Conservation (phyloP, 2,329 filamentous ascomycete genomes). For the Ophiostoma pallidulum region DNA sequence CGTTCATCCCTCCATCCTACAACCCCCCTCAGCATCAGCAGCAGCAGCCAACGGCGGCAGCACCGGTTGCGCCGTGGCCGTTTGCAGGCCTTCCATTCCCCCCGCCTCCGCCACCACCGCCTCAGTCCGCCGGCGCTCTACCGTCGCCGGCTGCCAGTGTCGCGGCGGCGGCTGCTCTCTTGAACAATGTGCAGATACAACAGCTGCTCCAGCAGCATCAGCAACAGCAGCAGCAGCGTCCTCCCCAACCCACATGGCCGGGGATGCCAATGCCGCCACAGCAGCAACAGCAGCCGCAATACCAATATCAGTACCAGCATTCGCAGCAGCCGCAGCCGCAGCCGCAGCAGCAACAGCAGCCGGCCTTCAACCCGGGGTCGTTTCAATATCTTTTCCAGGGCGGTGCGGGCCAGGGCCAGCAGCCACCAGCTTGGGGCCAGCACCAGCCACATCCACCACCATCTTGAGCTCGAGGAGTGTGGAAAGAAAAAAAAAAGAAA, state of each 20-base stretch:
- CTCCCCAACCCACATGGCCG: not conserved
- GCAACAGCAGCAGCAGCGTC: constrained; percentile 16
- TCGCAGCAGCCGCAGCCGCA: constrained; percentile 8
- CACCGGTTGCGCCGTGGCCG: constrained; percentile 7
- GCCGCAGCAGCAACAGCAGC: not conserved
- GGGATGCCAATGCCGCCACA: not conserved
- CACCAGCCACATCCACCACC: constrained; percentile 7
- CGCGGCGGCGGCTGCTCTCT: constrained; percentile 7
- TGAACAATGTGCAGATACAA: constrained; percentile 27
- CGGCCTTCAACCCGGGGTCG: constrained; percentile 2
- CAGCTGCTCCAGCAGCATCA: constrained; percentile 24
- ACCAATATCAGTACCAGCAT: constrained; percentile 5
- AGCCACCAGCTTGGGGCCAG: constrained; percentile 9
- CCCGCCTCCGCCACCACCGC: constrained; percentile 22
- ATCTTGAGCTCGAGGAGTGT: not conserved
- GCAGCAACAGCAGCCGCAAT: constrained; percentile 6
- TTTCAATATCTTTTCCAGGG: constrained; percentile 11
- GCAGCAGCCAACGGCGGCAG: constrained; percentile 20
- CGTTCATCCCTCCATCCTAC: not conserved
- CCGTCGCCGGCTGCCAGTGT: constrained; percentile 1
- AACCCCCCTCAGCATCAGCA: constrained; percentile 23
- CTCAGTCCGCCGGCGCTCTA: not conserved
- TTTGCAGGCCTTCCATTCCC: constrained; percentile 14
- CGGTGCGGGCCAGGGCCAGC: constrained; percentile 8
- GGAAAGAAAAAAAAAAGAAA: not conserved